Conservation (phyloP, 352 stramenopile genomes). For the Phytophthora sansomeana region DNA sequence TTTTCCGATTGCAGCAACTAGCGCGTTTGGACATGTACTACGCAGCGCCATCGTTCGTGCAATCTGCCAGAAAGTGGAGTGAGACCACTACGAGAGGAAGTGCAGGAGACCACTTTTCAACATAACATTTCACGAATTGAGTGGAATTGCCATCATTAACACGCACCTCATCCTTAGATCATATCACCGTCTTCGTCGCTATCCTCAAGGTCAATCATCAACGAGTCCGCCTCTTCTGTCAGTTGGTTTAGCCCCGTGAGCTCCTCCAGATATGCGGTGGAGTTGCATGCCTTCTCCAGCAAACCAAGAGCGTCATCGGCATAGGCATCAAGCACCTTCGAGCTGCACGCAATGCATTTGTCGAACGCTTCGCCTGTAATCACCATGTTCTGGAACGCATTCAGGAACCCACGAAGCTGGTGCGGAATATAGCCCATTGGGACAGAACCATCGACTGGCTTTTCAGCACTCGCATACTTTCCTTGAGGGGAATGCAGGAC, state of each 20-base stretch:
- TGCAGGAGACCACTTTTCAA: slow-evolving; percentile 1
- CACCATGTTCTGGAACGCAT: slow-evolving; percentile 86
- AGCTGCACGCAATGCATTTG: slow-evolving; percentile 96
- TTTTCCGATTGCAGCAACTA: slow-evolving; percentile 27
- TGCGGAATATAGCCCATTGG: slow-evolving; percentile 93
- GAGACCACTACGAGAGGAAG: slow-evolving; percentile 22
- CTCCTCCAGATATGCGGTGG: slow-evolving; percentile 76
- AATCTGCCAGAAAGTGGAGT: slow-evolving; percentile 27
- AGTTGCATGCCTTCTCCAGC: slow-evolving; percentile 75
- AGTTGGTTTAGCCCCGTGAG: slow-evolving; percentile 78
- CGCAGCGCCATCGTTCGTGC: slow-evolving; percentile 21
- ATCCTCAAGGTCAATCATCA: slow-evolving; percentile 75
- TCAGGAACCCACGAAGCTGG: slow-evolving; percentile 96
- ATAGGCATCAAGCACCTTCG: slow-evolving; percentile 91
- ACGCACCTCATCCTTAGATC: slow-evolving; percentile 33
- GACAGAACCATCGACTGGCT: slow-evolving; percentile 49
- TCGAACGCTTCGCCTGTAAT: slow-evolving; percentile 93
- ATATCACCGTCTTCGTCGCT: slow-evolving; percentile 73
- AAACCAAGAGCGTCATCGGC: slow-evolving; percentile 47
- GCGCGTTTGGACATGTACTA: slow-evolving; percentile 26
- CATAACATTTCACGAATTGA: not conserved
- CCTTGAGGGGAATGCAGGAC: slow-evolving; percentile 94
- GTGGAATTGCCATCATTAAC: slow-evolving; percentile 3
- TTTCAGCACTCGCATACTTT: slow-evolving; percentile 74
- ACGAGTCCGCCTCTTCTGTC: slow-evolving; percentile 60